Evolutionary conservation across 176 grass and related monocot species (phyloP).

Genomic region (Guadua angustifolia): DNA sequence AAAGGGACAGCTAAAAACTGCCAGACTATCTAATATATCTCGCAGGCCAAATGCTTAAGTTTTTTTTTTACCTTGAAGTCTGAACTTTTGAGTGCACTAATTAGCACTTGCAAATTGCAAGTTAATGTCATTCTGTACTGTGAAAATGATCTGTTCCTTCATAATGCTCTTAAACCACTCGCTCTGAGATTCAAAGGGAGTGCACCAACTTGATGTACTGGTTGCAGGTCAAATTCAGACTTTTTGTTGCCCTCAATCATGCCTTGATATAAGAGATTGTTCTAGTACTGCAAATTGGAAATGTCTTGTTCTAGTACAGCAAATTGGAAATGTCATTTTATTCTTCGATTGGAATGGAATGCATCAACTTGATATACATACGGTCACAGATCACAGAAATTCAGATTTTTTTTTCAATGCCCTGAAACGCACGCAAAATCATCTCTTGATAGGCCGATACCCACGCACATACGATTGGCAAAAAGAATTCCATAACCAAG

Average conservation of each 20-base stretch:
- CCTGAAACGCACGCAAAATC: conserved; percentile 30
- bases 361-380: neutral
- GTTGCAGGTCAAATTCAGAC: conserved; percentile 21
- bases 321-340: conserved; percentile 28
- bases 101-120: neutral
- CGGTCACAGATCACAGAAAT: neutral
- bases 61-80: neutral
- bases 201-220: conserved; percentile 30
- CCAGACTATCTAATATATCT: neutral
- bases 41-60: neutral
- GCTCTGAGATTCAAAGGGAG: conserved; percentile 3
- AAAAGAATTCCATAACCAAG: conserved; percentile 31
- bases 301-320: neutral
- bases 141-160: neutral
- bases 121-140: neutral
- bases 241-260: conserved; percentile 13
- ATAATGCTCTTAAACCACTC: conserved; percentile 13
- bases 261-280: neutral
- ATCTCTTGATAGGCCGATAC: conserved; percentile 4
- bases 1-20: neutral
- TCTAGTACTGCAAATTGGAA: conserved; percentile 19
- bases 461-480: neutral
- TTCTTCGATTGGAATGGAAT: neutral
- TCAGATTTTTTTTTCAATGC: neutral
- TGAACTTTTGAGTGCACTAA: conserved; percentile 1